A percentile compares a stretch with the other conserved stretches of the same genome.
These are phyloP conservation scores for Tricholoma terreum DNA, from an alignment of 768 basidiomycete species.

Conservation along the genomic window DNA sequence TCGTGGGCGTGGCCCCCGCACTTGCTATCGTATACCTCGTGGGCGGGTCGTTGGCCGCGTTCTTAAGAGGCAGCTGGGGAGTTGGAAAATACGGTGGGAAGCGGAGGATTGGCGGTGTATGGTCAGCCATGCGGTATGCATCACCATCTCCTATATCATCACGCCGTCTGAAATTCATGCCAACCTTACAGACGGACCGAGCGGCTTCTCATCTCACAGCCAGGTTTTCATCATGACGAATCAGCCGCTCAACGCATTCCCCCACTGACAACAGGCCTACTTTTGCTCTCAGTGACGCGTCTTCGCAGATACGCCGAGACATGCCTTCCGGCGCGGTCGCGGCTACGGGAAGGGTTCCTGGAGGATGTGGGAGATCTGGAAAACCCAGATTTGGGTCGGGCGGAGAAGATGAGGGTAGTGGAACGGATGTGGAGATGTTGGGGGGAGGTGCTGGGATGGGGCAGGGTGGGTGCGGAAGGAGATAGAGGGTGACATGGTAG, in stretches of 20 bases:
- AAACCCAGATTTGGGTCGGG: constrained; percentile 61
- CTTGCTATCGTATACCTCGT: constrained; percentile 73
- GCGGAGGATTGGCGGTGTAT: constrained; percentile 50
- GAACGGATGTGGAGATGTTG: constrained; percentile 90
- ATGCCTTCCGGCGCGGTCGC: constrained; percentile 54
- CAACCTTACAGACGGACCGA: constrained; percentile 54
- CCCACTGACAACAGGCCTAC: constrained; percentile 66
- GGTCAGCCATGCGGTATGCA: constrained; percentile 66
- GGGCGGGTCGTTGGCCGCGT: constrained; percentile 46
- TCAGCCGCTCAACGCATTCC: constrained; percentile 20
- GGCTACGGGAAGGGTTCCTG: constrained; percentile 74
- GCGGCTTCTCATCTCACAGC: constrained; percentile 57
- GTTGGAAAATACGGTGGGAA: constrained; percentile 57
- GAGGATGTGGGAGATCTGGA: constrained; percentile 84
- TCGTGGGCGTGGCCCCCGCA: constrained; percentile 92
- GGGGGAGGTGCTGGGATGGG: constrained; percentile 69
- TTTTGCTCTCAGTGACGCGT: constrained; percentile 67
- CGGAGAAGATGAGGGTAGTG: constrained; percentile 74
- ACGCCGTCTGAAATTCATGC: not conserved
- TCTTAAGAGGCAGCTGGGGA: constrained; percentile 51
- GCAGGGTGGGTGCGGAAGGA: constrained; percentile 18
- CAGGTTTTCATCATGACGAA: constrained; percentile 10
- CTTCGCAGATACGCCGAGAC: constrained; percentile 63
- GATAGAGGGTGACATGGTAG: not conserved
- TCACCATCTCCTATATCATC: not conserved